These are phyloP conservation scores for Hymenoscyphus albidus DNA, from an alignment of 2,329 filamentous ascomycete genomes.

Conservation along the genomic window DNA sequence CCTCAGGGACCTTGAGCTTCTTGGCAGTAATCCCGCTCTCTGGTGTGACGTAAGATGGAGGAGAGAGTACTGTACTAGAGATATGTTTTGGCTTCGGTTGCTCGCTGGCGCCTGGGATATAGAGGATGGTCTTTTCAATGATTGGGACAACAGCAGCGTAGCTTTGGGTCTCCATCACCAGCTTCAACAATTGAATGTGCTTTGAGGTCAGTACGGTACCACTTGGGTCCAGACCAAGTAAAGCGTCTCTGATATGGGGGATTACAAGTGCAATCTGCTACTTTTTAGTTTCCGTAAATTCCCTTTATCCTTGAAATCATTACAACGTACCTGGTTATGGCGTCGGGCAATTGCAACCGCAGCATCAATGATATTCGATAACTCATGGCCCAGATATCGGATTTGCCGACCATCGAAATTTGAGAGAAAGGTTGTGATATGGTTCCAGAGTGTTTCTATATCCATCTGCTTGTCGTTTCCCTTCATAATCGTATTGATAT, in stretches of 20 bases:
- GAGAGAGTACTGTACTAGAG: slow-evolving; percentile 45
- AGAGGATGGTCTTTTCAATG: slow-evolving; percentile 62
- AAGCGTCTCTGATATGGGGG: slow-evolving; percentile 40
- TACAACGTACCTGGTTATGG: slow-evolving; percentile 24
- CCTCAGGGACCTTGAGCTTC: slow-evolving; percentile 44
- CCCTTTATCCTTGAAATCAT: neutral
- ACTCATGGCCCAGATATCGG: slow-evolving; percentile 48
- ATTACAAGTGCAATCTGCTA: slow-evolving; percentile 28
- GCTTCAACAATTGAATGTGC: slow-evolving; percentile 54
- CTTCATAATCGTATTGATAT: slow-evolving; percentile 40
- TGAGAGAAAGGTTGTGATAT: slow-evolving; percentile 38
- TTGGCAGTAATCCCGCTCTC: slow-evolving; percentile 54
- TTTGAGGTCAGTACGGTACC: slow-evolving; percentile 62
- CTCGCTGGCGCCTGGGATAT: slow-evolving; percentile 51
- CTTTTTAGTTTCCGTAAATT: slow-evolving; percentile 14
- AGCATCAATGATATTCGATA: slow-evolving; percentile 43
- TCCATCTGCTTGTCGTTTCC: slow-evolving; percentile 24
- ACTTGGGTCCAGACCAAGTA: slow-evolving; percentile 63
- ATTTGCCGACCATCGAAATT: slow-evolving; percentile 52
- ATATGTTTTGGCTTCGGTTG: slow-evolving; percentile 38
- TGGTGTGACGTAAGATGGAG: slow-evolving; percentile 56
- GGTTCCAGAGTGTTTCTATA: slow-evolving; percentile 43
- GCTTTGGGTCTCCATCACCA: slow-evolving; percentile 52
- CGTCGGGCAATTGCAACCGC: slow-evolving; percentile 24
- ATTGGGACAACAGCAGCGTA: slow-evolving; percentile 56